Evolutionary conservation across 1,284 basidiomycete species (phyloP), one percentile per base, ranked within the genome.

Genomic region (Naganishia sp.): DNA sequence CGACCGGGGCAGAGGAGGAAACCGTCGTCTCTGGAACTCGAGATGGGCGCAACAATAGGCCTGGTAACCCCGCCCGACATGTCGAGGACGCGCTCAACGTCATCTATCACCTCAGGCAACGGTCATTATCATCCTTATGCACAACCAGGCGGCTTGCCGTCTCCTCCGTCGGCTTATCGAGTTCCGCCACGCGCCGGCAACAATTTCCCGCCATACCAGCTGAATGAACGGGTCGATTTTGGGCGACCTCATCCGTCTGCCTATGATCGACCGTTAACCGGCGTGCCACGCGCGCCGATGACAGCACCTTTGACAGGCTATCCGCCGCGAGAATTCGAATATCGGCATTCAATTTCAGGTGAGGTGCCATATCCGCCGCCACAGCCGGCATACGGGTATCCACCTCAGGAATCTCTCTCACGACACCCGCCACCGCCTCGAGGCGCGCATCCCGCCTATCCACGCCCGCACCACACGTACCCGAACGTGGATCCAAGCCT

Each of bases 91-190:
- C 32, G 32, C 25, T 61, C 57, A 13, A 41, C 57, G 9, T 61
- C 57, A 11, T 61, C 57, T 25, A 61, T 61, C 47, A 32, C 32
- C 7, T 50, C 57, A n/a, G 57, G 18, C 15, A 61, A 61, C 25
- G 35, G 57, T 5, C 57, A 61, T 42, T 61, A 61, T 28, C 57
- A 61, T 28, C 57, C 57, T 15, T 61, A 61, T 23, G 57, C 57
- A 11, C 47, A 46, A 2, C 35, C 50, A 0, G 46, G 46, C 17
- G 23, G 11, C 9, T 18, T 61, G 35, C 57, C 57, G 21, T 61
- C 57, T 10, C 57, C 57, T 17, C 57, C 57, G 23, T 61, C 47
- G 4, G 57, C 57, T 21, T 61, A 61, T 23, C 47, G 57, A 25
- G 47, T 35, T 17, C 42, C 50, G 57, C 23, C 57, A 25, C 47